Conservation (phyloP, 2,329 filamentous ascomycete genomes). For the Hypoxylon sp. region DNA sequence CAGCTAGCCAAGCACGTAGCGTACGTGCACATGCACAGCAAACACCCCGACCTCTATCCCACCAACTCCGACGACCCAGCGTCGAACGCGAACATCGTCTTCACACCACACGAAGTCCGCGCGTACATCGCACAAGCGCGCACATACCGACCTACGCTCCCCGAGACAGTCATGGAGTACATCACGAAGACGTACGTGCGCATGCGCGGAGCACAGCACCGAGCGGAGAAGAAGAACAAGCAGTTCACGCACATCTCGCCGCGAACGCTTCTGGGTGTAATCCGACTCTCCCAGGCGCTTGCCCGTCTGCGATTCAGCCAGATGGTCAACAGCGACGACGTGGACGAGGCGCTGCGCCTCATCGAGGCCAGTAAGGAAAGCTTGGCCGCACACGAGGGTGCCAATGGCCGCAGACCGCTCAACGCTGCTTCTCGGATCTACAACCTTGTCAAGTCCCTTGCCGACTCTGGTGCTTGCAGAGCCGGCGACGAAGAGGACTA, state of each 20-base stretch:
- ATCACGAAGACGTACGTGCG: conserved; percentile 97
- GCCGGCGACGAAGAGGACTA: conserved; percentile 69
- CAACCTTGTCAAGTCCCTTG: conserved; percentile 88
- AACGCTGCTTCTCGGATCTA: conserved; percentile 92
- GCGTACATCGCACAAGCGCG: conserved; percentile 95
- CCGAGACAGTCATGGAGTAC: conserved; percentile 88
- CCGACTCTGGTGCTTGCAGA: conserved; percentile 85
- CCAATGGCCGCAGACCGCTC: conserved; percentile 68
- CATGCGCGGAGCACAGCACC: conserved; percentile 89
- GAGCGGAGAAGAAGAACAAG: conserved; percentile 88
- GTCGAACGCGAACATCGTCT: conserved; percentile 67
- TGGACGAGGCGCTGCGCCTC: conserved; percentile 91
- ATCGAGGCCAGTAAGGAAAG: conserved; percentile 94
- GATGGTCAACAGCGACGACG: conserved; percentile 87
- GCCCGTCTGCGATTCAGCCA: conserved; percentile 90
- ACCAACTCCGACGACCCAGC: conserved; percentile 46
- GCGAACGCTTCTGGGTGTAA: conserved; percentile 89
- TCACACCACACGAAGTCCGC: conserved; percentile 90
- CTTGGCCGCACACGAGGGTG: conserved; percentile 74
- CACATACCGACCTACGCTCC: conserved; percentile 86
- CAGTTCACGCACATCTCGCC: conserved; percentile 95
- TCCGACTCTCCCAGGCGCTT: conserved; percentile 92
- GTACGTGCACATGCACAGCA: conserved; percentile 96
- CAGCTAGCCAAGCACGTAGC: conserved; percentile 95
- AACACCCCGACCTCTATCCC: conserved; percentile 77